Evolutionary conservation across 495 filamentous ascomycete genomes (phyloP).

Genomic region (Neurospora terricola): DNA sequence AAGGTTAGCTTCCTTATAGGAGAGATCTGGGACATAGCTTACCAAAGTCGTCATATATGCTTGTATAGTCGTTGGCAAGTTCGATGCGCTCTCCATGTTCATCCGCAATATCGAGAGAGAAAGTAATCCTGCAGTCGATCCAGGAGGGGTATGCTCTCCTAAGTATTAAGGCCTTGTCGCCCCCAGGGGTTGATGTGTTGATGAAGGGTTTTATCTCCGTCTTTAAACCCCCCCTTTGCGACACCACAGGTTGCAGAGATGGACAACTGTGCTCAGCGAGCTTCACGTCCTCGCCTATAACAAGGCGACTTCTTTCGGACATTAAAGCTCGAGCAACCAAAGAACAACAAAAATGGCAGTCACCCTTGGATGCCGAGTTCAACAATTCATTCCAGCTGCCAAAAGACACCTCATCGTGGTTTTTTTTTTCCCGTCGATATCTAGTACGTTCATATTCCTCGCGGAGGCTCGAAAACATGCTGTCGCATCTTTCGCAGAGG

Average conservation of each 20-base stretch:
- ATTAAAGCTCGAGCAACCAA: not conserved
- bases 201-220: not conserved
- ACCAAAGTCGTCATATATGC: no score
- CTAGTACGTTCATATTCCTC: not conserved
- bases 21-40: not conserved
- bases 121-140: no score
- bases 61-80: no score
- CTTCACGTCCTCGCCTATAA: not conserved
- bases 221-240: fast-evolving
- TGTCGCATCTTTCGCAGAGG: not conserved
- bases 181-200: not conserved
- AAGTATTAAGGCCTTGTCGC: not conserved
- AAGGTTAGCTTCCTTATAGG: not conserved
- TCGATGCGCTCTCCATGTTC: no score
- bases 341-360: not conserved
- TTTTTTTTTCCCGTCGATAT: no score
- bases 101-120: no score
- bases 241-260: not conserved
- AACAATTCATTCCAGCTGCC: not conserved
- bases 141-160: no score
- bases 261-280: not conserved
- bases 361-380: not conserved
- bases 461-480: not conserved
- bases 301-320: fast-evolving
- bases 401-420: not conserved